Percentiles rank a stretch among this genome's conserved stretches.
Evolutionary conservation across 805 yeast species (phyloP).

Genomic region (Sugiyamaella mastotermitis): DNA sequence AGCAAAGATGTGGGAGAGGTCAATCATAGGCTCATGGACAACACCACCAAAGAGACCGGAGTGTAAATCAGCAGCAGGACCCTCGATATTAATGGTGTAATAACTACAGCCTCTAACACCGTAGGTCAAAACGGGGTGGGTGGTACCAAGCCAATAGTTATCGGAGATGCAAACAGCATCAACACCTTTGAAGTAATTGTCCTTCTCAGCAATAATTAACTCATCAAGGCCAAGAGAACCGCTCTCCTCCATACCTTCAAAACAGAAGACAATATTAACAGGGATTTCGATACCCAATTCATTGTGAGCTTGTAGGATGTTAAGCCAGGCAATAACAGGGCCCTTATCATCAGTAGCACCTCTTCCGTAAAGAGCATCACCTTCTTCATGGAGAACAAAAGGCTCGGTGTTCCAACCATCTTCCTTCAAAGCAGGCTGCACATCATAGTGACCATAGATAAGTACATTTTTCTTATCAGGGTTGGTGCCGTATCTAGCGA

Average conservation of each 20-base stretch:
- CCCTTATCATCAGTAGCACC: constrained; percentile 98
- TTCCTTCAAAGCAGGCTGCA: constrained; percentile 86
- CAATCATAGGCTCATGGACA: constrained; percentile 96
- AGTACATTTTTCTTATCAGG: constrained; percentile 81
- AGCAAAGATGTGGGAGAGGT: constrained; percentile 70
- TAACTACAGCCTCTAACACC: constrained; percentile 97
- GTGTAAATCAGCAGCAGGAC: constrained; percentile 97
- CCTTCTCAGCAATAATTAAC: constrained; percentile 73
- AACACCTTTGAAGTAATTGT: constrained; percentile 73
- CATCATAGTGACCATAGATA: constrained; percentile 96
- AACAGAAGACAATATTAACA: constrained; percentile 85
- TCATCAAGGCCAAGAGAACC: constrained; percentile 90
- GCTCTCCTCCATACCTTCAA: constrained; percentile 99
- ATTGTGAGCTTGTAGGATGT: constrained; percentile 84
- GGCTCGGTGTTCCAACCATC: constrained; percentile 98
- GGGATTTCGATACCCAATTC: constrained; percentile 83
- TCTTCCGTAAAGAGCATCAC: constrained; percentile 74
- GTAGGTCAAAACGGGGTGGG: constrained; percentile 93
- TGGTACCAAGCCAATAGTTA: constrained; percentile 98
- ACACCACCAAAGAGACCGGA: constrained; percentile 97
- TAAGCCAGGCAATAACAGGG: constrained; percentile 96
- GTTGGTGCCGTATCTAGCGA: constrained; percentile 80
- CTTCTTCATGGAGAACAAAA: constrained; percentile 64
- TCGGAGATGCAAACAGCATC: constrained; percentile 95
- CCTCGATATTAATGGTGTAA: constrained; percentile 73